Evolutionary conservation across 306 rosid genomes (phyloP).

Genomic region (Cucumis cinereus): DNA sequence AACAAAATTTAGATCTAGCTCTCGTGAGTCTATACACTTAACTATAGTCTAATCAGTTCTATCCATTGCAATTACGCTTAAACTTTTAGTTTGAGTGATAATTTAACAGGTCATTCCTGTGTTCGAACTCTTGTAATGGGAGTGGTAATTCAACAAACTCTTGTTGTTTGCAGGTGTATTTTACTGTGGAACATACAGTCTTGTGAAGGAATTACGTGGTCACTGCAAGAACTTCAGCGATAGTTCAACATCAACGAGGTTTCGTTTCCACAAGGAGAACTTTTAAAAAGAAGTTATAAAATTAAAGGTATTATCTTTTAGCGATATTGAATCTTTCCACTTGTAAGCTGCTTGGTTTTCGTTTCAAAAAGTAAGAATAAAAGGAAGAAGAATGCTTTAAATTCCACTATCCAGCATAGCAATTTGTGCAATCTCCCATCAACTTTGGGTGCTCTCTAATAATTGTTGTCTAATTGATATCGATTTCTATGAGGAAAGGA

Average conservation of each 20-base stretch:
- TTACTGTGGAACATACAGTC: conserved; percentile 62
- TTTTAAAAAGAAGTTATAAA: conserved; percentile 13
- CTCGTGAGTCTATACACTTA: too few species aligned
- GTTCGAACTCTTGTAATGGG: too few species aligned
- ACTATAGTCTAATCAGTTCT: too few species aligned
- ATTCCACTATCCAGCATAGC: not conserved
- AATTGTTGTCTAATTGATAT: not conserved
- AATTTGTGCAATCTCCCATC: not conserved
- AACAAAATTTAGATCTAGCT: too few species aligned
- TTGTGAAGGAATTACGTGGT: conserved; percentile 15
- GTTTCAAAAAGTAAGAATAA: not conserved
- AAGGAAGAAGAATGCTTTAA: not conserved
- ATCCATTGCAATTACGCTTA: too few species aligned
- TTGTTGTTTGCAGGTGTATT: conserved; percentile 56
- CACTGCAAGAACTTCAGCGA: conserved; percentile 33
- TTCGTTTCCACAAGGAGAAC: conserved; percentile 81
- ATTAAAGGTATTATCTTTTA: conserved; percentile 17
- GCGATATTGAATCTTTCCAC: not conserved
- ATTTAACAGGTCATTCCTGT: too few species aligned
- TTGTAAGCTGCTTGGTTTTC: not conserved
- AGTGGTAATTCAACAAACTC: not conserved
- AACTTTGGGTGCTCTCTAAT: not conserved
- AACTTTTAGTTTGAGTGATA: too few species aligned
- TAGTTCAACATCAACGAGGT: conserved; percentile 33
- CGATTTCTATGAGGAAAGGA: not conserved